Evolutionary conservation across 345 rosid genomes (phyloP).

Genomic region (Eucalyptus regnans): DNA sequence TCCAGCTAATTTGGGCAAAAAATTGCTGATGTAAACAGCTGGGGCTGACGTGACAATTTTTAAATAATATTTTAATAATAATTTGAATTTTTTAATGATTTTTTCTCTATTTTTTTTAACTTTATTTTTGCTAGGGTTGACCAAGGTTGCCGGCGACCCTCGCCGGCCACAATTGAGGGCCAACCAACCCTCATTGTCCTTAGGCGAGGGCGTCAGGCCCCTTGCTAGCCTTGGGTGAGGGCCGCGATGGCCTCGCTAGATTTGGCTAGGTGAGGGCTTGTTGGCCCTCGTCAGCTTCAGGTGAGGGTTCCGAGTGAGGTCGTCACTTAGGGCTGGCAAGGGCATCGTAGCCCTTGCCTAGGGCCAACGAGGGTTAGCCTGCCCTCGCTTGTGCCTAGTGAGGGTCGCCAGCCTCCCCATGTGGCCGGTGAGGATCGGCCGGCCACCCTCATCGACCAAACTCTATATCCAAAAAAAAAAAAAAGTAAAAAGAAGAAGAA

Average conservation of each 20-base stretch:
- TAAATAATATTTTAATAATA: too few relatives aligned
- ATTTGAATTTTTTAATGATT: too few relatives aligned
- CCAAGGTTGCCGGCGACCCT: too few relatives aligned
- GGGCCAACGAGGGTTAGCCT: accelerated
- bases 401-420: accelerated
- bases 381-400: too few relatives aligned
- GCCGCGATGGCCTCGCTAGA: accelerated
- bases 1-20: accelerated
- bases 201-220: accelerated
- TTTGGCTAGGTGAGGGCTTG: too few relatives aligned
- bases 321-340: accelerated
- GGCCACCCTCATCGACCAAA: accelerated
- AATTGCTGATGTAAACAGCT: accelerated
- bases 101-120: too few relatives aligned
- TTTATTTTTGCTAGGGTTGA: too few relatives aligned
- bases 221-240: too few relatives aligned
- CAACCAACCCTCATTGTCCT: too few relatives aligned
- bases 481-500: too few relatives aligned
- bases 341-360: accelerated
- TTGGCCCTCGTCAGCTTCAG: accelerated
- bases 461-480: too few relatives aligned
- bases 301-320: accelerated
- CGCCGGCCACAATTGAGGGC: accelerated
- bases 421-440: accelerated
- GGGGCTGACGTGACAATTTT: accelerated